Conservation (phyloP, 345 rosid species). For the Linum lewisii region DNA sequence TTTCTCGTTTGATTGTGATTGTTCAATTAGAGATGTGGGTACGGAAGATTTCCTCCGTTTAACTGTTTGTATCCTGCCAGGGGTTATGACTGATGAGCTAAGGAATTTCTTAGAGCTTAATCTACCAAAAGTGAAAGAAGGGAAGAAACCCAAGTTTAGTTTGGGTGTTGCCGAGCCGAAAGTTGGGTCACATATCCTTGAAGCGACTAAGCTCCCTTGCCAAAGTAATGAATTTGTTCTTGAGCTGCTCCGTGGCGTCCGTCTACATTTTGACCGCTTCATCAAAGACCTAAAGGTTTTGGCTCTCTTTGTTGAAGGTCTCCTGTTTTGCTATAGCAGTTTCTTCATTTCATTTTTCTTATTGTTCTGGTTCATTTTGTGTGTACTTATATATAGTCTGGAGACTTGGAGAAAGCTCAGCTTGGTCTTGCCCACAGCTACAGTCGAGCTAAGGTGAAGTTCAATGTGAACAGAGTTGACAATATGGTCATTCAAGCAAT, state of each 20-base stretch:
- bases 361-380: neutral
- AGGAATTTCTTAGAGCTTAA: slow-evolving; percentile 77
- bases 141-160: slow-evolving; percentile 67
- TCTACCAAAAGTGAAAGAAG: slow-evolving; percentile 79
- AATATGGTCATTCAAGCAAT: slow-evolving; percentile 97
- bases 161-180: slow-evolving; percentile 83
- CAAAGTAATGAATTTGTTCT: slow-evolving; percentile 76
- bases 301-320: slow-evolving; percentile 2
- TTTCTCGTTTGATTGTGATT: neutral
- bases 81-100: slow-evolving; percentile 73
- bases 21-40: too few relatives aligned
- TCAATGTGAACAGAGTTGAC: slow-evolving; percentile 84
- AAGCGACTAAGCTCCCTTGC: slow-evolving; percentile 71
- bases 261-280: slow-evolving; percentile 72
- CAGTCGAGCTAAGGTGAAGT: slow-evolving; percentile 95
- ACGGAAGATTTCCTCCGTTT: neutral
- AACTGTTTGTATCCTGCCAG: slow-evolving; percentile 8
- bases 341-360: neutral
- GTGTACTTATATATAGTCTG: slow-evolving; percentile 38
- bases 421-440: slow-evolving; percentile 94
- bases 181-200: slow-evolving; percentile 73
- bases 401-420: slow-evolving; percentile 87
- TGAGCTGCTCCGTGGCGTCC: slow-evolving; percentile 84
- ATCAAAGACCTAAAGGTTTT: slow-evolving; percentile 85
- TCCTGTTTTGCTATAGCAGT: neutral